Evolutionary conservation across 1,139 yeast genomes (phyloP).

Genomic region (Geotrichum reessii): DNA sequence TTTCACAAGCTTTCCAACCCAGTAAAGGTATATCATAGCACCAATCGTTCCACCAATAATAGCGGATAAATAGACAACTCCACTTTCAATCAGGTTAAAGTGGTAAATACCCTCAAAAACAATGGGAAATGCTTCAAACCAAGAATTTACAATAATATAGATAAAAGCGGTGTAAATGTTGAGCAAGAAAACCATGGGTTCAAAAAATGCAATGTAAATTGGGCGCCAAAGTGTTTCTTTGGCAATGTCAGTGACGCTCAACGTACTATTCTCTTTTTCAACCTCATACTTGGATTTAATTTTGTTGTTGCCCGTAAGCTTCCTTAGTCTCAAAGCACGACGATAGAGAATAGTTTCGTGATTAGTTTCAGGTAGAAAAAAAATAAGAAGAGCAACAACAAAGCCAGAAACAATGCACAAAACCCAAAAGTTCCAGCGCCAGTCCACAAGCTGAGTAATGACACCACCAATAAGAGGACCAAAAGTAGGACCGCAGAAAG

Average conservation of each 20-base stretch:
- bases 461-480: constrained; percentile 66
- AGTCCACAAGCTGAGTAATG: constrained; percentile 33
- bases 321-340: constrained; percentile 45
- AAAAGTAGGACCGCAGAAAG: no score
- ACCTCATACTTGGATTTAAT: constrained; percentile 41
- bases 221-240: no score
- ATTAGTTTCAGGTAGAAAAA: constrained; percentile 50
- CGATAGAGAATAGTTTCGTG: constrained; percentile 42
- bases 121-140: constrained; percentile 59
- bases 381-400: constrained; percentile 34
- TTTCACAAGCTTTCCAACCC: constrained; percentile 1
- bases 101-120: constrained; percentile 43
- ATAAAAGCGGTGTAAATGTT: no score
- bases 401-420: constrained; percentile 41
- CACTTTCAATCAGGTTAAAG: constrained; percentile 48
- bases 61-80: constrained; percentile 44
- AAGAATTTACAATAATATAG: no score
- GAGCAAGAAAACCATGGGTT: no score
- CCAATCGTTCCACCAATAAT: constrained; percentile 42
- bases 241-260: constrained; percentile 23
- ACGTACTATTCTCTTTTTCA: constrained; percentile 22
- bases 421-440: constrained; percentile 45
- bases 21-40: constrained; percentile 18
- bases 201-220: no score
- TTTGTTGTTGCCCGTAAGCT: constrained; percentile 41